A percentile compares a stretch with the other conserved stretches of the same genome.
phyloP scores from a whole-genome alignment of 352 stramenopile species.

The Globisporangium radiosum region DNA sequence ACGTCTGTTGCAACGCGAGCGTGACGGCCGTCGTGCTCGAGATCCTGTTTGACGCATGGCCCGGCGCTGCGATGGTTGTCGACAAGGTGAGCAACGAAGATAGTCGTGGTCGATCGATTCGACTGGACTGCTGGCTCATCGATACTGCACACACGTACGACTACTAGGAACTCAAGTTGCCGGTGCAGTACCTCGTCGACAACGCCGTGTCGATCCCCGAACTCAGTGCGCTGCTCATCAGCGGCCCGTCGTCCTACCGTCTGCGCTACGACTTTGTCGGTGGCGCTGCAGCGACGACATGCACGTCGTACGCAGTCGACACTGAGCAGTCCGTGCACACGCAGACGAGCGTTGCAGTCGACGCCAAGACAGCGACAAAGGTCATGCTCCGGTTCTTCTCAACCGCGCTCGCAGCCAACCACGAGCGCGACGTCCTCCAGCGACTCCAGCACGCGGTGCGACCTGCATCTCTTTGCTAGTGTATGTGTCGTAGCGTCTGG shows the following conservation, averaged over 20 bases:
- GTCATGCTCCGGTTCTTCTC: slow-evolving; percentile 65
- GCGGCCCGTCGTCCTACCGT: slow-evolving; percentile 51
- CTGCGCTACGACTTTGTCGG: slow-evolving; percentile 61
- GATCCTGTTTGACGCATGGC: slow-evolving; percentile 66
- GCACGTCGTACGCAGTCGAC: slow-evolving; percentile 25
- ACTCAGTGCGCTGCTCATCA: slow-evolving; percentile 43
- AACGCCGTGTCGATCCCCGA: slow-evolving; percentile 46
- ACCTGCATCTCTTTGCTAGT: no score
- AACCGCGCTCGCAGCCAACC: slow-evolving; percentile 16
- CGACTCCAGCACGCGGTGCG: slow-evolving; percentile 35
- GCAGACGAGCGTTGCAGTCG: slow-evolving; percentile 48
- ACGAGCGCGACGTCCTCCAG: slow-evolving; percentile 35
- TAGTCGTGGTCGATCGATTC: background rate
- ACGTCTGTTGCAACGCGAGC: slow-evolving; percentile 50
- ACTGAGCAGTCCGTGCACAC: slow-evolving; percentile 26
- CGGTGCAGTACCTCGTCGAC: slow-evolving; percentile 67
- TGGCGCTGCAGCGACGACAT: slow-evolving; percentile 15
- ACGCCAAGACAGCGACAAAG: slow-evolving; percentile 42
- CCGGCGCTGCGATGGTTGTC: slow-evolving; percentile 38
- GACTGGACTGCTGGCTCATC: background rate
- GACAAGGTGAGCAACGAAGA: slow-evolving; percentile 28
- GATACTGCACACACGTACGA: no score
- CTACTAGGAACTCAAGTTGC: slow-evolving; percentile 51
- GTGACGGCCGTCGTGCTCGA: slow-evolving; percentile 47
- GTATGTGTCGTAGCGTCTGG: no score